These are phyloP conservation scores for Symbiodinium pilosum DNA, from an alignment of 73 alveolate genomes.

Conservation along the genomic window DNA sequence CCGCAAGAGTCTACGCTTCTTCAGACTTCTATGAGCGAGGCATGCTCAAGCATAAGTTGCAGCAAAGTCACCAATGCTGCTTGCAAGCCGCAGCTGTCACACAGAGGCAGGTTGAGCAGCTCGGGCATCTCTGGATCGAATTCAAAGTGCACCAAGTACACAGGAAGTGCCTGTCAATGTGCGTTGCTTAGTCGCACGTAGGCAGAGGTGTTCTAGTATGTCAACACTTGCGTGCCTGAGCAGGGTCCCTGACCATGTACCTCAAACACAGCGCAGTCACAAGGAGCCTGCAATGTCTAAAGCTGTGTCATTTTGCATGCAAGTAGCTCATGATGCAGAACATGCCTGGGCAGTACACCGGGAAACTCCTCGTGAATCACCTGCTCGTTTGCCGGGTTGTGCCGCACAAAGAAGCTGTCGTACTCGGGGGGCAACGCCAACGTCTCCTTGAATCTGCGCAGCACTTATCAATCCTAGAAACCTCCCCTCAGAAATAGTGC, in stretches of 20 bases:
- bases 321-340: slow-evolving; percentile 56
- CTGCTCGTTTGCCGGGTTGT: slow-evolving; percentile 93
- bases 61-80: slow-evolving; percentile 47
- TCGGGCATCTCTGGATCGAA: slow-evolving; percentile 90
- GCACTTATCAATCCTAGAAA: no score
- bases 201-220: no score
- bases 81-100: slow-evolving; percentile 82
- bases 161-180: slow-evolving; percentile 46
- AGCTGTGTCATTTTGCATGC: not conserved
- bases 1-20: not conserved
- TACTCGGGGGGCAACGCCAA: slow-evolving; percentile 81
- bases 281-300: not conserved
- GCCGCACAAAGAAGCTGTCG: slow-evolving; percentile 82
- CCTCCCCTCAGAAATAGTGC: not conserved
- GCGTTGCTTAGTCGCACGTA: not conserved
- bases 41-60: no score
- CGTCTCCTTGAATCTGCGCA: slow-evolving; percentile 31
- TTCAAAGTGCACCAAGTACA: slow-evolving; percentile 90
- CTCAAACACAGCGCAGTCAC: not conserved
- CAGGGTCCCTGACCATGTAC: slow-evolving; percentile 89
- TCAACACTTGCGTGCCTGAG: slow-evolving; percentile 56
- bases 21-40: no score
- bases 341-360: slow-evolving; percentile 87
- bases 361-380: slow-evolving; percentile 79
- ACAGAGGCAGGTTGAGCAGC: slow-evolving; percentile 81